phyloP scores from a whole-genome alignment of 805 yeast genomes.

The Metschnikowia chrysomelidarum region DNA sequence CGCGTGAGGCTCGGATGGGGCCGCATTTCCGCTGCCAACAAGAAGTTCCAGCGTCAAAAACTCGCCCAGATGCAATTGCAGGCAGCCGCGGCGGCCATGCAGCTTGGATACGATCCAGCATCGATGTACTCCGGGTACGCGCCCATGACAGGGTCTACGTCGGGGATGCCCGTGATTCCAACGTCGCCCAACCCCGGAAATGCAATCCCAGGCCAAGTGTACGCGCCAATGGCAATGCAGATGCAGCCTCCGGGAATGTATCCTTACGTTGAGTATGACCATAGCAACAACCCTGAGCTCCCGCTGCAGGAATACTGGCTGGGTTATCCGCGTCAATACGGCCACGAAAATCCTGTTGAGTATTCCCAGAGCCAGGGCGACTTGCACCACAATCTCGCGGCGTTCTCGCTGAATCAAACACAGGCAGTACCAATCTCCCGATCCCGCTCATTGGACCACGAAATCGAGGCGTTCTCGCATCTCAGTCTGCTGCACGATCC shows the following conservation, averaged over 20 bases:
- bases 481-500: background rate
- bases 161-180: slow-evolving; percentile 3
- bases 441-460: slow-evolving; percentile 9
- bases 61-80: slow-evolving; percentile 36
- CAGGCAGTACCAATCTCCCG: background rate
- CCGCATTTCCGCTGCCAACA: slow-evolving; percentile 40
- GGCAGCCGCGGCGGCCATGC: slow-evolving; percentile 37
- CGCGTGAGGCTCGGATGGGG: slow-evolving; percentile 90
- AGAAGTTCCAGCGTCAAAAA: slow-evolving; percentile 26
- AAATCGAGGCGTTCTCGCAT: background rate
- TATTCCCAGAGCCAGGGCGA: too few relatives aligned
- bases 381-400: too few relatives aligned
- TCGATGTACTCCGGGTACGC: slow-evolving; percentile 23
- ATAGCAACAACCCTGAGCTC: slow-evolving; percentile 8
- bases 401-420: too few relatives aligned
- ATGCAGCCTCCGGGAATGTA: slow-evolving; percentile 14
- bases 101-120: slow-evolving; percentile 41
- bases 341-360: too few relatives aligned
- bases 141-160: background rate
- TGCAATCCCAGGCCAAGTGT: slow-evolving; percentile 6
- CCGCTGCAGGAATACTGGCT: too few relatives aligned
- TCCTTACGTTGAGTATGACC: too few relatives aligned
- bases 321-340: too few relatives aligned
- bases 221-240: slow-evolving; percentile 13
- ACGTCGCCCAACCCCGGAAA: slow-evolving; percentile 22